Conservation (phyloP, 2,329 filamentous ascomycete species). For the Aspergillus thermomutatus region DNA sequence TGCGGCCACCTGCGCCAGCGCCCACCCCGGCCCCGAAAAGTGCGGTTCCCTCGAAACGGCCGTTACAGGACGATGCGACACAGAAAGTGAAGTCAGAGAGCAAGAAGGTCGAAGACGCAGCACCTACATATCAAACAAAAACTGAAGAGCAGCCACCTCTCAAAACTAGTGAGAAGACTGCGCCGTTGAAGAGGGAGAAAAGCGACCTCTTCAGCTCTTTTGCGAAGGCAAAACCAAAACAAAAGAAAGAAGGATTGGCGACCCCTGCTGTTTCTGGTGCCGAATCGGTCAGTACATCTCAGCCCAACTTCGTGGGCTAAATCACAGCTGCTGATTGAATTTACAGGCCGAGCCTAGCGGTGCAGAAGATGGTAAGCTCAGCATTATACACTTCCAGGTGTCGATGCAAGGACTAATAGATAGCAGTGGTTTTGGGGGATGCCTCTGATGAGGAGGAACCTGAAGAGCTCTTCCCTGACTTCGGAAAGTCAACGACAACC, state of each 20-base stretch:
- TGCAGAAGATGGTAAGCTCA: constrained; percentile 48
- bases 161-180: constrained; percentile 36
- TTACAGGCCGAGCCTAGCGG: constrained; percentile 30
- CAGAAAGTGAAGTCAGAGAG: constrained; percentile 20
- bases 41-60: constrained; percentile 39
- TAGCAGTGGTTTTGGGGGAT: constrained; percentile 48
- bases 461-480: constrained; percentile 48
- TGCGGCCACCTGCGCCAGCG: constrained; percentile 34
- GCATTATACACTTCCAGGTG: not conserved
- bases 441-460: constrained; percentile 55
- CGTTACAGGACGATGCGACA: constrained; percentile 26
- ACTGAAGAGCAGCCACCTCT: constrained; percentile 29
- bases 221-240: constrained; percentile 65
- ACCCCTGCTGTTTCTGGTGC: constrained; percentile 31
- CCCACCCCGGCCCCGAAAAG: constrained; percentile 31
- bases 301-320: constrained; percentile 5
- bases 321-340: not conserved
- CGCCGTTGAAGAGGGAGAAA: constrained; percentile 56
- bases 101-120: constrained; percentile 18
- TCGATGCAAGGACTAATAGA: constrained; percentile 23
- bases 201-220: constrained; percentile 76
- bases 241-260: constrained; percentile 41
- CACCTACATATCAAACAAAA: constrained; percentile 15
- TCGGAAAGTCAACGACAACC: constrained; percentile 32
- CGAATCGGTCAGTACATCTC: constrained; percentile 34